Base-by-base conservation (phyloP, 2,329 filamentous ascomycete species). In the Phialemoniopsis sp. region DNA sequence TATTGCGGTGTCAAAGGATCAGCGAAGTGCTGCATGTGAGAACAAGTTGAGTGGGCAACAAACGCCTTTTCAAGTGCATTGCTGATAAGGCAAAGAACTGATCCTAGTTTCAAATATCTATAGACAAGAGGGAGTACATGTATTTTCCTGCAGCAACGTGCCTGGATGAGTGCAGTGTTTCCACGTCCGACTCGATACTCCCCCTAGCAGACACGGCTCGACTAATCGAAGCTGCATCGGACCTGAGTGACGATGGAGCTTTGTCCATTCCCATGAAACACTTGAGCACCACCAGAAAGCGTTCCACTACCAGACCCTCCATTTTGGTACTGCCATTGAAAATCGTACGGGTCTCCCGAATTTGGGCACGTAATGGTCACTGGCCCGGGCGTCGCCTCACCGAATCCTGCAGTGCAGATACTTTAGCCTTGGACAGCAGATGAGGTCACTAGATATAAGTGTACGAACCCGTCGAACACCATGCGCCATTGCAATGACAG, bases 401-500 rank as follows among this genome's bases (percentile, higher is more conserved):
- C 15, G 13, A 36, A 36, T 13, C 30, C 34, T 36, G 7, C n/a
- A 16, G 17, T 9, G 12, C 5, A 28, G 3, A 16, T 36, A 10
- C 10, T 26, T 26, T 10, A 26, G 21, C 10, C 13, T 36, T n/a
- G 16, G 21, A n/a, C 16, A 29, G 16, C 8, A 15, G 17, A 29
- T 34, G 17, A 10, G 4, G 17, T 3, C 16, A 21, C 3, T 34
- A 6, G 13, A 15, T n/a, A 34, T 4, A 17, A 12, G 32, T 17
- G 10, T 14, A 5, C 34, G 13, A 29, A 36, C 34, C 19, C 4
- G 34, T 30, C 6, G 13, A 29, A 30, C 34, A 36, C 34, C 34
- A 36, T 16, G 29, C 26, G 16, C 34, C 34, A 10, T 36, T 18
- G 34, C 34, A 36, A n/a, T 36, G 34, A 15, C 34, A 36, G 34